These are phyloP conservation scores for Toxoplasma gondii DNA, from an alignment of 169 alveolate genomes.

Conservation along the genomic window DNA sequence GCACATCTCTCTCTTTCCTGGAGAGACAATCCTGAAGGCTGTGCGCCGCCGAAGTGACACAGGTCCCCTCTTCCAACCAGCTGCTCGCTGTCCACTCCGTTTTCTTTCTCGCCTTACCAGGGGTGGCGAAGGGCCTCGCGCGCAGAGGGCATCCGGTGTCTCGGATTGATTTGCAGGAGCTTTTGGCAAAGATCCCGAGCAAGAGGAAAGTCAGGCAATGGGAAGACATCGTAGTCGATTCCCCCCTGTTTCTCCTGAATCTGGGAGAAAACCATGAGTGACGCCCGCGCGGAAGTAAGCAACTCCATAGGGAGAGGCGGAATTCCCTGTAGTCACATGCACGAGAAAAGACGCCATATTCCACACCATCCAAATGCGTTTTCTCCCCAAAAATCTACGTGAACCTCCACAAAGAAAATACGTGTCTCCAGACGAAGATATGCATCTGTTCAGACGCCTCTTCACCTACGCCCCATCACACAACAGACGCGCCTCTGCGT, in stretches of 20 bases:
- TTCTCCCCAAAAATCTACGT: neutral
- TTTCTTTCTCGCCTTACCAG: conserved; percentile 72
- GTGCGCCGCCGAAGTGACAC: no score
- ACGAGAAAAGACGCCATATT: neutral
- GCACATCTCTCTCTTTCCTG: no score
- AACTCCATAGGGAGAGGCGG: conserved; percentile 91
- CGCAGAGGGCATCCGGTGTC: conserved; percentile 82
- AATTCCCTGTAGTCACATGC: conserved; percentile 74
- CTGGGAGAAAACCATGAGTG: conserved; percentile 79
- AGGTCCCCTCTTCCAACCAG: no score
- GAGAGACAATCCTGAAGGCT: no score
- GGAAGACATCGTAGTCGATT: conserved; percentile 86
- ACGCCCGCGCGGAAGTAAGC: conserved; percentile 85
- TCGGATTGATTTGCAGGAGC: conserved; percentile 84
- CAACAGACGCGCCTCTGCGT: no score
- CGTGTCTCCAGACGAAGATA: neutral
- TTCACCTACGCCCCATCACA: no score
- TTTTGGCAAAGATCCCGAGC: conserved; percentile 88
- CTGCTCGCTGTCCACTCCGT: no score
- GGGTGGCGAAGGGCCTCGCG: conserved; percentile 89
- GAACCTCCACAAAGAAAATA: neutral
- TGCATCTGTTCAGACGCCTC: no score
- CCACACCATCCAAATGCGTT: neutral
- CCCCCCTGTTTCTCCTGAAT: conserved; percentile 17
- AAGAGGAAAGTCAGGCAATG: conserved; percentile 87